Evolutionary conservation across 1,284 basidiomycete species (phyloP).

Genomic region (Neotropicomus parvogracilis): DNA sequence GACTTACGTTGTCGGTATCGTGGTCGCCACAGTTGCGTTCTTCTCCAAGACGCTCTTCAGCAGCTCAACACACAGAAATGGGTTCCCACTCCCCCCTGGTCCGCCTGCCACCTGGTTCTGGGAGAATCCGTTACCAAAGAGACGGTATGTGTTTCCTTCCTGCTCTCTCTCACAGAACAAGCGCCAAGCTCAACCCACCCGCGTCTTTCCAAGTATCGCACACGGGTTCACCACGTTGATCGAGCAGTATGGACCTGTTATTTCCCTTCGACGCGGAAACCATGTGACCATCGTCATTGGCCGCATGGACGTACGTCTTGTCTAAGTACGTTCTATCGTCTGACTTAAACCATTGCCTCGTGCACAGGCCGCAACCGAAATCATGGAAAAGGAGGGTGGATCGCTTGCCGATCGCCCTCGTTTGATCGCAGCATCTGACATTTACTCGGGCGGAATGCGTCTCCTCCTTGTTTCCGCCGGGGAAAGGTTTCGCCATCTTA

Average conservation of each 20-base stretch:
- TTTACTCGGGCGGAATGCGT: constrained; percentile 26
- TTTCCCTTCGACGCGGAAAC: constrained; percentile 26
- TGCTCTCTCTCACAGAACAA: neutral
- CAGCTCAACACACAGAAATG: constrained; percentile 1
- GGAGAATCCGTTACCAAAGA: constrained; percentile 20
- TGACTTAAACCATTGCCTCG: neutral
- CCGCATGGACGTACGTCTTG: neutral
- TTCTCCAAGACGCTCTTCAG: no score
- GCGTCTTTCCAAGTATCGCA: neutral
- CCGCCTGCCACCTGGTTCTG: constrained; percentile 28
- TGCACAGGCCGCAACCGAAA: constrained; percentile 21
- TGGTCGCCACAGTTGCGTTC: no score
- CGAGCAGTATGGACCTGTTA: constrained; percentile 20
- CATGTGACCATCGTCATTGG: neutral
- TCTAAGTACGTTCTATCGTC: neutral
- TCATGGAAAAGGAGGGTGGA: constrained; percentile 37
- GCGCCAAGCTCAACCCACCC: constrained; percentile 1
- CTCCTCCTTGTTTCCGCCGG: constrained; percentile 23
- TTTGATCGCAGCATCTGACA: constrained; percentile 29
- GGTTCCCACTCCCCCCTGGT: constrained; percentile 15
- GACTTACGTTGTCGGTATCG: no score
- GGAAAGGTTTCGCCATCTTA: constrained; percentile 30
- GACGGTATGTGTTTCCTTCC: neutral
- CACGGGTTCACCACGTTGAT: no score
- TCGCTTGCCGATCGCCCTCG: constrained; percentile 33